Evolutionary conservation across 176 grass and related monocot species (phyloP).

Genomic region (Triticum aestivum): IWGSC_CS_RefSeq_v2.1 NC_057806.1:211033545-211034044

Average conservation of each 20-base stretch:
- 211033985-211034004: slow-evolving; percentile 11
- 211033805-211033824: slow-evolving; percentile 15
- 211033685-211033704: slow-evolving; percentile 69
- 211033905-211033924: slow-evolving; percentile 92
- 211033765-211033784: slow-evolving; percentile 38
- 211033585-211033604: neutral
- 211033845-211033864: slow-evolving; percentile 85
- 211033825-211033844: slow-evolving; percentile 83
- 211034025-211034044: slow-evolving; percentile 79
- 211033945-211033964: slow-evolving; percentile 29
- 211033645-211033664: slow-evolving; percentile 80
- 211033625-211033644: slow-evolving; percentile 74
- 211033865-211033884: slow-evolving; percentile 83
- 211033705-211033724: slow-evolving; percentile 84
- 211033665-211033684: slow-evolving; percentile 83
- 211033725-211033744: slow-evolving; percentile 92
- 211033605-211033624: neutral
- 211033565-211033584: slow-evolving; percentile 7
- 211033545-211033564: neutral
- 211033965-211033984: neutral
- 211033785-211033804: slow-evolving; percentile 19
- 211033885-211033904: slow-evolving; percentile 97
- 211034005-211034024: slow-evolving; percentile 69
- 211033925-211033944: slow-evolving; percentile 50
- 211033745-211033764: slow-evolving; percentile 70